Percentiles rank a stretch among this genome's conserved stretches.
These are phyloP conservation scores for Saccharum spontaneum DNA, from an alignment of 176 grass and related monocot genomes.

Conservation along the genomic window DNA sequence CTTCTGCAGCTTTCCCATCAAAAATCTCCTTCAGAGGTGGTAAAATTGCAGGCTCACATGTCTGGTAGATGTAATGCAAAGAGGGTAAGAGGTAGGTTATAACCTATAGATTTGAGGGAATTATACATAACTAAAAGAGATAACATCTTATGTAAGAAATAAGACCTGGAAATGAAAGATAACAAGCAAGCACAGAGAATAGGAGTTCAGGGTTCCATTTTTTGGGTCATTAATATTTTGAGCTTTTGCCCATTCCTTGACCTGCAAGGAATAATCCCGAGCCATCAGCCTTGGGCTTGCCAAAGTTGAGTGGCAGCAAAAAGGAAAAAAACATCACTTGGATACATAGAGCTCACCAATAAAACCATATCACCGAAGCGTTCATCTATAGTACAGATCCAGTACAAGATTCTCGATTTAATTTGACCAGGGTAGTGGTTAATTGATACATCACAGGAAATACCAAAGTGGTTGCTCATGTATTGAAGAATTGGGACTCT, in stretches of 20 bases:
- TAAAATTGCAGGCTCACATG: constrained; percentile 74
- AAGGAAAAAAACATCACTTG: background rate
- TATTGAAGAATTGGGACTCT: constrained; percentile 86
- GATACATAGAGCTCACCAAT: constrained; percentile 52
- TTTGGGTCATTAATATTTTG: constrained; percentile 90
- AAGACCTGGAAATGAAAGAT: constrained; percentile 90
- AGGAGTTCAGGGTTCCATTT: constrained; percentile 80
- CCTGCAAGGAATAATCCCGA: constrained; percentile 50
- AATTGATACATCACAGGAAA: constrained; percentile 81
- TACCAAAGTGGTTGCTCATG: constrained; percentile 51
- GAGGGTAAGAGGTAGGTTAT: constrained; percentile 1
- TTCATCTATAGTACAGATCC: constrained; percentile 58
- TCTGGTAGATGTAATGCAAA: constrained; percentile 43
- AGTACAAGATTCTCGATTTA: constrained; percentile 79
- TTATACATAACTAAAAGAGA: background rate
- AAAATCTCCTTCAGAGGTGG: constrained; percentile 80
- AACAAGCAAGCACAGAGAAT: constrained; percentile 83
- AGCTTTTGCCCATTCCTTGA: constrained; percentile 97
- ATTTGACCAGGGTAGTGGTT: constrained; percentile 63
- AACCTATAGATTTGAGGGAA: background rate
- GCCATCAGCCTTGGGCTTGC: background rate
- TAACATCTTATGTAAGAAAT: constrained; percentile 34
- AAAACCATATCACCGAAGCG: constrained; percentile 92
- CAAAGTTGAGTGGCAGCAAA: background rate
- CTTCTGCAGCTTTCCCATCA: constrained; percentile 50